Evolutionary conservation across 139 green algal genomes (phyloP).

Genomic region (Limnomonas spitsbergensis): DNA sequence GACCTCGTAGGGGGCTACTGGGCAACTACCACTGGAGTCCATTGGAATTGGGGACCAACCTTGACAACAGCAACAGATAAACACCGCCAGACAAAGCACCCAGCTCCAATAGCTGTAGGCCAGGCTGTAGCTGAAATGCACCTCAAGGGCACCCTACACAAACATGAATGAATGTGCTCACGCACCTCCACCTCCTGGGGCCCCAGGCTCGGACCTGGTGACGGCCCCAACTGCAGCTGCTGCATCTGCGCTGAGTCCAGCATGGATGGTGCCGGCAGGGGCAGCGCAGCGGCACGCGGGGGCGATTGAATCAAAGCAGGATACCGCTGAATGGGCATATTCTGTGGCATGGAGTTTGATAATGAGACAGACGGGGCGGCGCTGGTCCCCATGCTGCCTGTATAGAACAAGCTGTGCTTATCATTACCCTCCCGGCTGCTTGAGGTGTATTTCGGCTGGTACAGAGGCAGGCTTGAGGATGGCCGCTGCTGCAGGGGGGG

Average conservation of each 20-base stretch:
- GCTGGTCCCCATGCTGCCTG: background rate
- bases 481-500: background rate
- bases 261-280: background rate
- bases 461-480: background rate
- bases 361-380: too few species aligned
- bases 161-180: background rate
- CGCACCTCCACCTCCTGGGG: conserved; percentile 68
- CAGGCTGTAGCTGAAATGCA: too few species aligned
- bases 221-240: conserved; percentile 7
- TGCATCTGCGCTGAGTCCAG: background rate
- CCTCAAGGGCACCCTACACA: too few species aligned
- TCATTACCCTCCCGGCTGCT: conserved; percentile 11
- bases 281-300: background rate
- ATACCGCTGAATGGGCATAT: too few species aligned
- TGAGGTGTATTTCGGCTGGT: conserved; percentile 24
- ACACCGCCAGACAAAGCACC: too few species aligned
- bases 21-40: too few species aligned
- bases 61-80: too few species aligned
- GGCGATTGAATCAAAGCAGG: too few species aligned
- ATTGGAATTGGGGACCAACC: too few species aligned
- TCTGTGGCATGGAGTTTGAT: too few species aligned
- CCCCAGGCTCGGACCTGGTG: conserved; percentile 50
- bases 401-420: conserved; percentile 50
- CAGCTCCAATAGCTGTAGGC: too few species aligned
- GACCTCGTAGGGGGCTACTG: too few species aligned